Conservation (phyloP, 192 early-diverging fungal genomes). For the Piromyces finnis region DNA sequence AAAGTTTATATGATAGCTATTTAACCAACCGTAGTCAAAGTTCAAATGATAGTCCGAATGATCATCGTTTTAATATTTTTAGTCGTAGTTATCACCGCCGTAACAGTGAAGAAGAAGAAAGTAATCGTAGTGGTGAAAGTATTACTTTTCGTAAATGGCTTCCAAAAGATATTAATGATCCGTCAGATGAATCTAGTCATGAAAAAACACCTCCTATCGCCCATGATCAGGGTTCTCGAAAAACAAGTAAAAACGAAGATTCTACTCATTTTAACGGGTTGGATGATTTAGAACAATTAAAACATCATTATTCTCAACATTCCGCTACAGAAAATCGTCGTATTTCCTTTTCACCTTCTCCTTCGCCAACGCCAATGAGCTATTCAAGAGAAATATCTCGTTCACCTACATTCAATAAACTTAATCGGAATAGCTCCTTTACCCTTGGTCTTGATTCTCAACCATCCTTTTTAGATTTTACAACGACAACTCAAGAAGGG, state of each 20-base stretch:
- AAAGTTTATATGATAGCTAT: background rate
- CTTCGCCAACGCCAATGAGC: background rate
- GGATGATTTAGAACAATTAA: background rate
- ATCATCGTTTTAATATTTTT: background rate
- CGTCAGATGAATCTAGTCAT: too few species aligned
- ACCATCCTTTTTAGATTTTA: background rate
- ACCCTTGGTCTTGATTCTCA: background rate
- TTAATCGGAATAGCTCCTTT: background rate
- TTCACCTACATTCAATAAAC: background rate
- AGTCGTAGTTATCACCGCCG: background rate
- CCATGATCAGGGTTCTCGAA: background rate
- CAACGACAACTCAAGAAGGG: background rate
- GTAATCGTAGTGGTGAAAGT: too few species aligned
- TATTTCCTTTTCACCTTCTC: background rate
- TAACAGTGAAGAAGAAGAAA: background rate
- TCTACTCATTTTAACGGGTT: background rate
- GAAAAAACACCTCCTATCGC: too few species aligned
- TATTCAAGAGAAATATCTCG: background rate
- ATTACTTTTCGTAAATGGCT: too few species aligned
- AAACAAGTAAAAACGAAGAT: too few species aligned
- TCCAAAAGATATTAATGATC: too few species aligned
- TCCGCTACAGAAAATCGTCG: background rate
- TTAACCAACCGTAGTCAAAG: background rate
- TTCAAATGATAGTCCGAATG: background rate
- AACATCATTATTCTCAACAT: background rate